A percentile compares a stretch with the other conserved stretches of the same genome.
phyloP scores from a whole-genome alignment of 306 rosid species.

The Nissolia schottii region DNA sequence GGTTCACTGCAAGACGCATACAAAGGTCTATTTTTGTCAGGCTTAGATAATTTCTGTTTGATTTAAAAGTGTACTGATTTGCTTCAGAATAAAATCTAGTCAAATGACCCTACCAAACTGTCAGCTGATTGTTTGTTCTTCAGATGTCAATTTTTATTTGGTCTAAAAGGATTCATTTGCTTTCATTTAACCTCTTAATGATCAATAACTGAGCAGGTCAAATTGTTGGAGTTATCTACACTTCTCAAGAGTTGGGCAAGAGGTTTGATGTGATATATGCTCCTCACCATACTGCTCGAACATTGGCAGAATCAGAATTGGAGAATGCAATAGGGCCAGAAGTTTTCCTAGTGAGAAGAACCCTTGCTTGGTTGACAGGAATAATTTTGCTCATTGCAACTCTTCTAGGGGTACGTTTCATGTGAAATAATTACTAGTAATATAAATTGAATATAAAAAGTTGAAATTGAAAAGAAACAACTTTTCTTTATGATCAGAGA shows the following conservation, averaged over 20 bases:
- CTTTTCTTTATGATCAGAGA: background rate
- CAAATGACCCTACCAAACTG: constrained; percentile 9
- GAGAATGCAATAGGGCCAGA: constrained; percentile 18
- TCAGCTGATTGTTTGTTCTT: constrained; percentile 3
- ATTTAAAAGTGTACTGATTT: background rate
- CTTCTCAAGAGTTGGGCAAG: constrained; percentile 42
- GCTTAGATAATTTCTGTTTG: constrained; percentile 15
- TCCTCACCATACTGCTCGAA: constrained; percentile 52
- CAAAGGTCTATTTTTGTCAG: constrained; percentile 42
- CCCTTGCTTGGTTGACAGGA: constrained; percentile 89
- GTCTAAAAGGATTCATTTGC: background rate
- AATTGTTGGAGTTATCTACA: constrained; percentile 77
- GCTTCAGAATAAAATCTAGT: constrained; percentile 16
- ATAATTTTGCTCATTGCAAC: constrained; percentile 78
- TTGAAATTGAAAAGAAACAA: background rate
- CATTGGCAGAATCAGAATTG: constrained; percentile 52
- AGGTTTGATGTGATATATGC: constrained; percentile 50
- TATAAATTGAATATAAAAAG: background rate
- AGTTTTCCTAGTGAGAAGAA: constrained; percentile 66
- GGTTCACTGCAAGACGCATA: constrained; percentile 63
- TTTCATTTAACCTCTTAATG: constrained; percentile 19
- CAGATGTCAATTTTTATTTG: background rate
- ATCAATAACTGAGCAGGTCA: constrained; percentile 61
- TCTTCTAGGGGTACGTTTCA: constrained; percentile 72
- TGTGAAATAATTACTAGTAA: background rate